Evolutionary conservation across 2,329 filamentous ascomycete genomes (phyloP).

Genomic region (Didymella sp.): DNA sequence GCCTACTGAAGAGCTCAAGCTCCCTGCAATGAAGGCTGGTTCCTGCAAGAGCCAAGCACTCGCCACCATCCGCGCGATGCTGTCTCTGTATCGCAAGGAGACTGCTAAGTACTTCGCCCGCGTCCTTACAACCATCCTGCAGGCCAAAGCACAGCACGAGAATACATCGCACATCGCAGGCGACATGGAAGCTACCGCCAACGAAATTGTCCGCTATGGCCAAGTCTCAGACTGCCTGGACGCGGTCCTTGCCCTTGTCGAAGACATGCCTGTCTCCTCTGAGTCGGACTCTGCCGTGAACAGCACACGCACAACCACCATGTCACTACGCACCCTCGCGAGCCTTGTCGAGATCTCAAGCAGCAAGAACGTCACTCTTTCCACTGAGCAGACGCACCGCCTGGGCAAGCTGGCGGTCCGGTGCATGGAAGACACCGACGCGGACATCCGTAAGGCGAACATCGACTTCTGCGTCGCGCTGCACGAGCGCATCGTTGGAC

Average conservation of each 20-base stretch:
- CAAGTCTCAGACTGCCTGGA: conserved; percentile 62
- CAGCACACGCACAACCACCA: conserved; percentile 45
- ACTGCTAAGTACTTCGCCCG: conserved; percentile 73
- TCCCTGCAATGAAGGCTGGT: conserved; percentile 69
- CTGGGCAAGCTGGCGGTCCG: conserved; percentile 50
- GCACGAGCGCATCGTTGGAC: conserved; percentile 56
- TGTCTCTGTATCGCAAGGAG: conserved; percentile 69
- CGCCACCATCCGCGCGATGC: conserved; percentile 74
- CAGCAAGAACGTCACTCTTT: conserved; percentile 41
- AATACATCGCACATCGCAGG: conserved; percentile 74
- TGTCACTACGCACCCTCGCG: conserved; percentile 51
- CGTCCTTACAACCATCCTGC: conserved; percentile 71
- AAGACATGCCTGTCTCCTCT: conserved; percentile 34
- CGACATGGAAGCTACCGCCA: conserved; percentile 75
- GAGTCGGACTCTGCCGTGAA: conserved; percentile 21
- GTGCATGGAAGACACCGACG: conserved; percentile 49
- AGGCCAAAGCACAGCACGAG: conserved; percentile 71
- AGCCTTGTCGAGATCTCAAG: conserved; percentile 46
- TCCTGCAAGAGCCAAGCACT: conserved; percentile 78
- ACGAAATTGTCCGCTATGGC: conserved; percentile 72
- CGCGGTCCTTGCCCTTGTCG: conserved; percentile 49
- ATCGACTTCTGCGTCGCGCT: conserved; percentile 79
- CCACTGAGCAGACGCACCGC: conserved; percentile 46
- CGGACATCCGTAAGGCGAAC: conserved; percentile 68
- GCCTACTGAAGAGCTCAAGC: conserved; percentile 53